Conservation (phyloP, 1,284 basidiomycete genomes). For the Schizophyllum amplum region DNA sequence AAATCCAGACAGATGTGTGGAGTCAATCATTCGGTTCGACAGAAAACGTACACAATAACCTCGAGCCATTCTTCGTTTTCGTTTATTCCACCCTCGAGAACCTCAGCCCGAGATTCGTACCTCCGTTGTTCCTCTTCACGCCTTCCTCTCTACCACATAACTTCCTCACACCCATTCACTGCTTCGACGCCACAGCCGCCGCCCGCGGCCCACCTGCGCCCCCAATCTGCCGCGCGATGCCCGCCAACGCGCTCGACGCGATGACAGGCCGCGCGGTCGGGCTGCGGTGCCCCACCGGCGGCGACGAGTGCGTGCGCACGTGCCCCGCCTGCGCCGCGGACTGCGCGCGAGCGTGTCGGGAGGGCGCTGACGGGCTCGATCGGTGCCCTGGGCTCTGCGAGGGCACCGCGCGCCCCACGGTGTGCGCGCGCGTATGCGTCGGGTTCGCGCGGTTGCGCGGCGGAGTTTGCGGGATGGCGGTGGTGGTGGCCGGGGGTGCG, state of each 20-base stretch:
- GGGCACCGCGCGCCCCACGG: constrained; percentile 14
- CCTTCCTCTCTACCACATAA: background rate
- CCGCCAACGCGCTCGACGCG: background rate
- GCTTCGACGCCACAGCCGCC: background rate
- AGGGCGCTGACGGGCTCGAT: background rate
- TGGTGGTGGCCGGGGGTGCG: too few relatives aligned
- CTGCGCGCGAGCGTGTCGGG: background rate
- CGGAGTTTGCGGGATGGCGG: constrained; percentile 15
- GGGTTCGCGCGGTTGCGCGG: constrained; percentile 18
- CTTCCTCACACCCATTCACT: background rate
- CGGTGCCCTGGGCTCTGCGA: background rate
- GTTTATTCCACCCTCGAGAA: background rate
- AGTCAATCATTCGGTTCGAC: background rate
- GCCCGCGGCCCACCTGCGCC: too few relatives aligned
- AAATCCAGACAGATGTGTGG: background rate
- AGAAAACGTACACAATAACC: background rate
- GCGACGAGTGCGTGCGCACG: background rate
- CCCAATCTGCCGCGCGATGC: background rate
- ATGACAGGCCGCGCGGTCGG: background rate
- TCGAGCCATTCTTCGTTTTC: background rate
- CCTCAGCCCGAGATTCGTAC: too few relatives aligned
- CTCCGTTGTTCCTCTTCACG: too few relatives aligned
- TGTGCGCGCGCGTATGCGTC: constrained; percentile 26
- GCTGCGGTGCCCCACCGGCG: background rate
- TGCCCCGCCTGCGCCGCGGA: background rate